A percentile compares a stretch with the other conserved stretches of the same genome.
Evolutionary conservation across 768 basidiomycete species (phyloP).

Genomic region (Termitomyces sp.): DNA sequence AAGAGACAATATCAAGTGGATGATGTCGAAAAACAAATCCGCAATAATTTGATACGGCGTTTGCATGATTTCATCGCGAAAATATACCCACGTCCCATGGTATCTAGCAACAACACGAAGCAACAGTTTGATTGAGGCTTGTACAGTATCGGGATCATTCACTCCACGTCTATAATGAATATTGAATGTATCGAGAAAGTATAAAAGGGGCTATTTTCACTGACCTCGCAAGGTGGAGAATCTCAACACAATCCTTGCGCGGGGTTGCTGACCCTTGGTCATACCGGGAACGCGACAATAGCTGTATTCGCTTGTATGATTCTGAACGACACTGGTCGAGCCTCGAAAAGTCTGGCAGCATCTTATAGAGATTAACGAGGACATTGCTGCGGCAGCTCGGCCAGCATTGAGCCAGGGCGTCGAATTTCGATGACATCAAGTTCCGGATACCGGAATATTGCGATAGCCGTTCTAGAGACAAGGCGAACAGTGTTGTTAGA

Average conservation of each 20-base stretch:
- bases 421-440: not conserved
- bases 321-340: not conserved
- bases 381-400: not conserved
- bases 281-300: not conserved
- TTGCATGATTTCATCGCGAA: not conserved
- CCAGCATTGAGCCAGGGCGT: not conserved
- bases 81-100: not conserved
- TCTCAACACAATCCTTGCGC: not conserved
- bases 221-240: not conserved
- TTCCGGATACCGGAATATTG: not conserved
- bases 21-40: slow-evolving; percentile 1
- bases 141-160: not conserved
- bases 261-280: not conserved
- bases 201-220: not conserved
- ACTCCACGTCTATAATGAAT: not conserved
- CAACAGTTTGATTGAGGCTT: not conserved
- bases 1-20: not conserved
- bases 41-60: not conserved
- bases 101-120: not conserved
- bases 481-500: not conserved
- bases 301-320: not conserved
- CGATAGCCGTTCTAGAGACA: not conserved
- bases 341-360: too few species aligned
- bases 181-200: not conserved
- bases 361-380: not conserved